Conservation (phyloP, 345 rosid species). For the Salix viminalis region DNA sequence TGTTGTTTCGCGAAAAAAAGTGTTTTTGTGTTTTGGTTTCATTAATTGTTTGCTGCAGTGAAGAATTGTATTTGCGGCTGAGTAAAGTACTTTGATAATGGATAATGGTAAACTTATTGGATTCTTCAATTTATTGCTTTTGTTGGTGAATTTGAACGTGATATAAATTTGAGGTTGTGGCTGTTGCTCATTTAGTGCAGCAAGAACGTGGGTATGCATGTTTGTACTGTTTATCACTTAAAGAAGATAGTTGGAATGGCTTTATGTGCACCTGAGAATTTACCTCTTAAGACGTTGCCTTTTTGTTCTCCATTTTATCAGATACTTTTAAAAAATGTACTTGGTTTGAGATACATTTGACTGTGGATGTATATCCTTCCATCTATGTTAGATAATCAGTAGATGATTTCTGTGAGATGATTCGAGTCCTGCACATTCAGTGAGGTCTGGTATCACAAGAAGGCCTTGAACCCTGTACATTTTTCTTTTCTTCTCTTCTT, state of each 20-base stretch:
- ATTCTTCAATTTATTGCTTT: constrained; percentile 4
- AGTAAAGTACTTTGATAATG: not conserved
- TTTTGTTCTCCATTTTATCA: not conserved
- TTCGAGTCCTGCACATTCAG: not conserved
- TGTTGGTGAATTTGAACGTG: not conserved
- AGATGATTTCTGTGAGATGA: not conserved
- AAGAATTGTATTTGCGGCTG: not conserved
- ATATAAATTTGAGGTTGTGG: not conserved
- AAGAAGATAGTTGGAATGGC: not conserved
- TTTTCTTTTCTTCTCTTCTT: not conserved
- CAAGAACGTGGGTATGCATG: not conserved
- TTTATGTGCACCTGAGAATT: not conserved
- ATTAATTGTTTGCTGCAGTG: not conserved
- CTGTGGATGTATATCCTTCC: not conserved
- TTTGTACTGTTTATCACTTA: not conserved
- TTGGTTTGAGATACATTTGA: not conserved
- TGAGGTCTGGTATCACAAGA: not conserved
- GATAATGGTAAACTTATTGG: not conserved
- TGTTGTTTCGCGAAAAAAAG: constrained; percentile 2
- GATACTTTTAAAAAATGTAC: not conserved
- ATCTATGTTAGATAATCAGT: not conserved
- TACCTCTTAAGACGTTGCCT: not conserved
- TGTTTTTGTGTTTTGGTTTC: constrained; percentile 1
- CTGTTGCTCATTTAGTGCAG: not conserved
- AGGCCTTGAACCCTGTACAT: not conserved